Evolutionary conservation across 2,329 filamentous ascomycete species (phyloP).

Genomic region (Trichophyton schoenleinii): DNA sequence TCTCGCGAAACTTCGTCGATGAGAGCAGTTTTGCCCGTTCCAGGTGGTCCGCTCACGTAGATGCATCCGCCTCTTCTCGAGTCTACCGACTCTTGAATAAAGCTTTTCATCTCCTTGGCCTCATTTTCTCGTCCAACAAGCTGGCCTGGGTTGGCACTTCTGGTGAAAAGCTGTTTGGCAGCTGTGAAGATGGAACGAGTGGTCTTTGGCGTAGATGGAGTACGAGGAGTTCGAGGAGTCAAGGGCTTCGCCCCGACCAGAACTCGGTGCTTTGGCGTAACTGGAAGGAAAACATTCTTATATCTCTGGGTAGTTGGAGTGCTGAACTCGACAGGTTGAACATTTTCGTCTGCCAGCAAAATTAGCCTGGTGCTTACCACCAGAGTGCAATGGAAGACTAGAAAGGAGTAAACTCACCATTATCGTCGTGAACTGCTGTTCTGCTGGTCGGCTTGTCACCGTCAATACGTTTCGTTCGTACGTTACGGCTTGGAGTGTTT

Average conservation of each 20-base stretch:
- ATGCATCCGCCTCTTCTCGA: constrained; percentile 61
- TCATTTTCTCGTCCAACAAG: constrained; percentile 66
- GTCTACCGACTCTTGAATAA: constrained; percentile 53
- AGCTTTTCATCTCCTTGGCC: constrained; percentile 52
- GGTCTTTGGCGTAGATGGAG: constrained; percentile 52
- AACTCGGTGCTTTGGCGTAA: constrained; percentile 74
- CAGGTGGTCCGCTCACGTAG: constrained; percentile 90
- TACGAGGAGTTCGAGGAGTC: constrained; percentile 67
- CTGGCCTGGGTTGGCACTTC: constrained; percentile 60
- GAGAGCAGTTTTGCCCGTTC: constrained; percentile 93
- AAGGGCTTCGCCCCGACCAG: constrained; percentile 62
- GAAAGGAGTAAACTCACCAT: constrained; percentile 20
- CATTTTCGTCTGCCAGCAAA: constrained; percentile 30
- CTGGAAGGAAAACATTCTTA: constrained; percentile 63
- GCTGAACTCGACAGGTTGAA: constrained; percentile 30
- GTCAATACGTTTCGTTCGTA: constrained; percentile 38
- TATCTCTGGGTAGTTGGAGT: constrained; percentile 41
- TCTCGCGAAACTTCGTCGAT: constrained; percentile 64
- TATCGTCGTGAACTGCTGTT: constrained; percentile 32
- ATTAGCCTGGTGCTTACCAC: not conserved
- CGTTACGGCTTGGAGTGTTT: constrained; percentile 21
- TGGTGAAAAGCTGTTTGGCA: constrained; percentile 75
- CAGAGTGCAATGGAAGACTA: not conserved
- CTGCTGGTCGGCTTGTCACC: constrained; percentile 32
- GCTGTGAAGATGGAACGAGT: constrained; percentile 70